phyloP scores from a whole-genome alignment of 1,284 basidiomycete genomes.

The Entoloma clypeatum region DNA sequence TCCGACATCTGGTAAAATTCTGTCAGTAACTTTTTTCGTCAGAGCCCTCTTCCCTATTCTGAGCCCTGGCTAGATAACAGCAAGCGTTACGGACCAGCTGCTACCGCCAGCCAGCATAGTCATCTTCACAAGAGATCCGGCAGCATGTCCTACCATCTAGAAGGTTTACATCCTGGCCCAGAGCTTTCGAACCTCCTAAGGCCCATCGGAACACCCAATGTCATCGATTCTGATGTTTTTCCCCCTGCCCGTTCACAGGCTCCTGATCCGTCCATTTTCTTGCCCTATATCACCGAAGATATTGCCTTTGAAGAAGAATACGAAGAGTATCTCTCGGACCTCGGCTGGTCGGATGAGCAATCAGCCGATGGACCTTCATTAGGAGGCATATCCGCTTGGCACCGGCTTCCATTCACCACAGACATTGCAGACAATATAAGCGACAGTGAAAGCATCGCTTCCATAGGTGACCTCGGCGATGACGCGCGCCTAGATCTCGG shows the following conservation, averaged over 20 bases:
- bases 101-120: conserved; percentile 45
- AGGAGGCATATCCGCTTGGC: conserved; percentile 69
- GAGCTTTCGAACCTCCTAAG: conserved; percentile 71
- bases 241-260: conserved; percentile 79
- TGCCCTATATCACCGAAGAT: conserved; percentile 81
- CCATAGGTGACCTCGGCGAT: conserved; percentile 82
- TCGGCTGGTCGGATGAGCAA: conserved; percentile 66
- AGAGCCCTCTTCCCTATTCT: conserved; percentile 10
- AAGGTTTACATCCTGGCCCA: conserved; percentile 71
- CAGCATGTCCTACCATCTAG: conserved; percentile 75
- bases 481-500: conserved; percentile 64
- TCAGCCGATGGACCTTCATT: conserved; percentile 38
- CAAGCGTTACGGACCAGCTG: conserved; percentile 71
- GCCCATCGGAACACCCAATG: conserved; percentile 72
- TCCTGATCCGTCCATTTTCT: conserved; percentile 78
- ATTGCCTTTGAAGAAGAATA: conserved; percentile 87
- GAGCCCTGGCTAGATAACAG: conserved; percentile 77
- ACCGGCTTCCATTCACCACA: conserved; percentile 65
- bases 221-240: conserved; percentile 76
- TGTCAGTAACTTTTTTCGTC: conserved; percentile 51
- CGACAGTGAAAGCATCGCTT: conserved; percentile 85
- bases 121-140: conserved; percentile 68
- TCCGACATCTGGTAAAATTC: conserved; percentile 92
- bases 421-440: conserved; percentile 80
- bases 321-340: conserved; percentile 80